A percentile compares a stretch with the other conserved stretches of the same genome.
Conservation (phyloP, 371 early-diverging fungal species). For the Mortierella sp. region DNA sequence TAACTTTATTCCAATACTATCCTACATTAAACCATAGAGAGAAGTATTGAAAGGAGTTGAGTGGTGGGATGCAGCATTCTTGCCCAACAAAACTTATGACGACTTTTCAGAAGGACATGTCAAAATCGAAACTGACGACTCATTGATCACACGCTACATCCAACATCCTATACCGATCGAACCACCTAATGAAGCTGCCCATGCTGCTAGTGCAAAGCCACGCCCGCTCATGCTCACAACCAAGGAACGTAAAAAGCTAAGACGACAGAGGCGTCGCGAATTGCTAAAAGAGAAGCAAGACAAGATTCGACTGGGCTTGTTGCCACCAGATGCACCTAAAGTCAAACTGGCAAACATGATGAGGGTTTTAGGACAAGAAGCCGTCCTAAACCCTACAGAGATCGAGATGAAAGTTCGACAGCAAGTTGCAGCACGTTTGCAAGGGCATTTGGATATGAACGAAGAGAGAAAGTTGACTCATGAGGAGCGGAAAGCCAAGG, state of each 20-base stretch:
- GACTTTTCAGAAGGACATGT: slow-evolving; percentile 63
- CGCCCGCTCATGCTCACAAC: slow-evolving; percentile 91
- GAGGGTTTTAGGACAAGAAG: slow-evolving; percentile 92
- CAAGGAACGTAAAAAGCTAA: slow-evolving; percentile 92
- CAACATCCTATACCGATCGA: slow-evolving; percentile 95
- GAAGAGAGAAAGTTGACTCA: slow-evolving; percentile 87
- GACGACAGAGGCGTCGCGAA: slow-evolving; percentile 90
- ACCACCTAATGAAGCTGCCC: slow-evolving; percentile 80
- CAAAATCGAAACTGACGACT: slow-evolving; percentile 64
- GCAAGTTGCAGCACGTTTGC: slow-evolving; percentile 87
- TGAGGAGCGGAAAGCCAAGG: slow-evolving; percentile 88
- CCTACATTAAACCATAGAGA: slow-evolving; percentile 46
- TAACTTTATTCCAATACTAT: too few relatives aligned
- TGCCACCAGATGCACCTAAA: slow-evolving; percentile 94
- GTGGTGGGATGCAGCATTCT: slow-evolving; percentile 96
- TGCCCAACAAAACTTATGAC: slow-evolving; percentile 79
- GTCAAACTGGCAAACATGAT: slow-evolving; percentile 94
- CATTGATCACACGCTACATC: slow-evolving; percentile 82
- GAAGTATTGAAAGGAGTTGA: slow-evolving; percentile 88
- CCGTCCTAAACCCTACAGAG: slow-evolving; percentile 94
- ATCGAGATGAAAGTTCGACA: slow-evolving; percentile 90
- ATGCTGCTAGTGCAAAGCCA: slow-evolving; percentile 64
- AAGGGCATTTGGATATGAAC: slow-evolving; percentile 85
- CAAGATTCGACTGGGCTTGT: slow-evolving; percentile 91
- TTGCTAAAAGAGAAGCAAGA: slow-evolving; percentile 93